A percentile compares a stretch with the other conserved stretches of the same genome.
phyloP scores from a whole-genome alignment of 2,329 filamentous ascomycete species.

The Fusarium scirpi region DNA sequence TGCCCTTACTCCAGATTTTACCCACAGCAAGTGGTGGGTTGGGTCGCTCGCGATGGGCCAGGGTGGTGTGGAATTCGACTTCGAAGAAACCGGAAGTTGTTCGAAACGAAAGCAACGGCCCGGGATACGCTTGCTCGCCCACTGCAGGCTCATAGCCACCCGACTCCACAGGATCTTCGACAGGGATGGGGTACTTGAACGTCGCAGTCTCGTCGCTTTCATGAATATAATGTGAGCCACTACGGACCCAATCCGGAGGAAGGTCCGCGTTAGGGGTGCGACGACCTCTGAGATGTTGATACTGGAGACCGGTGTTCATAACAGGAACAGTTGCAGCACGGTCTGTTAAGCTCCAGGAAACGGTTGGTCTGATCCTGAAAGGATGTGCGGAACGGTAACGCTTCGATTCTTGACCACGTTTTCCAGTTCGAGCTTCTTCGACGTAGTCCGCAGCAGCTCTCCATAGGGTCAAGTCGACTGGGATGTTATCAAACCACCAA shows the following conservation, averaged over 20 bases:
- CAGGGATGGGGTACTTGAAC: slow-evolving; percentile 59
- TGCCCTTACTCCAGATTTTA: slow-evolving; percentile 54
- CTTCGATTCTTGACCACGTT: slow-evolving; percentile 50
- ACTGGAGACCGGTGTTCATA: slow-evolving; percentile 54
- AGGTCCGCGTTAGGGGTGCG: slow-evolving; percentile 48
- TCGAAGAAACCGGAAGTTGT: slow-evolving; percentile 56
- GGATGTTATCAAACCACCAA: slow-evolving; percentile 60
- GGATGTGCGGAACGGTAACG: slow-evolving; percentile 53
- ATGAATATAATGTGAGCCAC: slow-evolving; percentile 54
- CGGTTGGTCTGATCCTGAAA: slow-evolving; percentile 55
- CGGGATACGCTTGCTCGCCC: slow-evolving; percentile 52
- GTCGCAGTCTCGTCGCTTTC: slow-evolving; percentile 55
- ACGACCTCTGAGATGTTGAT: slow-evolving; percentile 54
- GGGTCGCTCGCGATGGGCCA: slow-evolving; percentile 51
- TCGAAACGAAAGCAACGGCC: slow-evolving; percentile 56
- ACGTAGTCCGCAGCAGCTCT: slow-evolving; percentile 59
- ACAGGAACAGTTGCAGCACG: slow-evolving; percentile 52
- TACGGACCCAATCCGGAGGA: slow-evolving; percentile 56
- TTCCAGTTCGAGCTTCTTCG: slow-evolving; percentile 51
- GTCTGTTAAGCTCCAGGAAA: slow-evolving; percentile 58
- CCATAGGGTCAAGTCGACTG: slow-evolving; percentile 58
- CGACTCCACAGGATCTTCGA: slow-evolving; percentile 50
- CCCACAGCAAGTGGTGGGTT: slow-evolving; percentile 58
- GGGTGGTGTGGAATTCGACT: slow-evolving; percentile 55
- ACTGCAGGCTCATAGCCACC: slow-evolving; percentile 49